phyloP scores from a whole-genome alignment of 139 green algal genomes.

The Closterium sp. region DNA sequence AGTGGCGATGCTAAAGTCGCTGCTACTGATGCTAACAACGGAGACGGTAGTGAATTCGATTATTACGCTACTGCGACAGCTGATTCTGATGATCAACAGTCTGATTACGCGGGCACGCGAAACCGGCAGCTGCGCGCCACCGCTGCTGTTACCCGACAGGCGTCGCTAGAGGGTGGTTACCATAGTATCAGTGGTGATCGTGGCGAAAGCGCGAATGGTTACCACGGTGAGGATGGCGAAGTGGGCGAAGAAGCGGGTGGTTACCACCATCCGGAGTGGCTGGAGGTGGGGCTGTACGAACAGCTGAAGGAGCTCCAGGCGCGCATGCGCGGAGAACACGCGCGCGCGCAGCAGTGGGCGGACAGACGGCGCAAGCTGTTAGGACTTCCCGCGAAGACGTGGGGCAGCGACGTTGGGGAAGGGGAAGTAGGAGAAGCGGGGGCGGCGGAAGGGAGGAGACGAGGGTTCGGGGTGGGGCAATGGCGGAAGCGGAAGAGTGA shows the following conservation, averaged over 20 bases:
- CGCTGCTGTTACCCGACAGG: neutral
- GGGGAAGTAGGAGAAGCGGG: neutral
- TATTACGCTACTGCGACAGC: neutral
- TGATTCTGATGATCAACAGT: too few relatives aligned
- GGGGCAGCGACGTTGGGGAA: neutral
- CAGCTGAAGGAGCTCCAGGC: constrained; percentile 8
- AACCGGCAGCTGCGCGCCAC: neutral
- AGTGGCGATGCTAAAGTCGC: too few relatives aligned
- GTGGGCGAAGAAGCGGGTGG: neutral
- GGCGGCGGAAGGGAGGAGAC: neutral
- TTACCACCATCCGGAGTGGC: neutral
- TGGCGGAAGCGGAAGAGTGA: neutral
- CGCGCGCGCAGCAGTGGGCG: neutral
- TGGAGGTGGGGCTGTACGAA: neutral
- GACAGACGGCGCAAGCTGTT: neutral
- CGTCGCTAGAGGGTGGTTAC: neutral
- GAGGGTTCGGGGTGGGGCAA: neutral
- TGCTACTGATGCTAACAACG: neutral
- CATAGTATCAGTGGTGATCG: too few relatives aligned
- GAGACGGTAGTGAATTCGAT: neutral
- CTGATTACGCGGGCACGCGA: too few relatives aligned
- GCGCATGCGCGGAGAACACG: neutral
- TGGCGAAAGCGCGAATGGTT: neutral
- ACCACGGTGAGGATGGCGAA: neutral
- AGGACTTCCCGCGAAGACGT: neutral